Conservation (phyloP, 805 yeast species). For the Starmerella cellae region DNA sequence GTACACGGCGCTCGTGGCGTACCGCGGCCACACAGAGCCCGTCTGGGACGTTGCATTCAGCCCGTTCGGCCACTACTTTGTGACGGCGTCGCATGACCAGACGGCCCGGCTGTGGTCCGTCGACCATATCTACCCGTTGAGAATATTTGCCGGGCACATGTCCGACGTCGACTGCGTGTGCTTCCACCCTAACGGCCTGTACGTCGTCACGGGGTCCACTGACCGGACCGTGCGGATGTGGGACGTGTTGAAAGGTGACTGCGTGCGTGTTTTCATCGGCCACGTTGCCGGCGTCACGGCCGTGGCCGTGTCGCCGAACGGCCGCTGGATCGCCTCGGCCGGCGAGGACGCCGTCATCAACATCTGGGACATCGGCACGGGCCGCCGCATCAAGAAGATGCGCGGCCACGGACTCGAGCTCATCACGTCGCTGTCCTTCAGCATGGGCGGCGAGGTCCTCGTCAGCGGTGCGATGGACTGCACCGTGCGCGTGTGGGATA, state of each 20-base stretch:
- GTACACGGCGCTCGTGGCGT: conserved; percentile 75
- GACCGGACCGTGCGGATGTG: conserved; percentile 97
- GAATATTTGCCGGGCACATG: conserved; percentile 94
- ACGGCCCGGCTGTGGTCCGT: conserved; percentile 97
- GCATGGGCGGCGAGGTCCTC: conserved; percentile 75
- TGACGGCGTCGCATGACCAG: conserved; percentile 96
- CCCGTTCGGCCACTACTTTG: conserved; percentile 93
- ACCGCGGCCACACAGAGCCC: conserved; percentile 92
- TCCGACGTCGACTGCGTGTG: conserved; percentile 90
- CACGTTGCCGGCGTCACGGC: conserved; percentile 82
- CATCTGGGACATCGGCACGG: conserved; percentile 90
- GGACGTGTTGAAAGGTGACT: conserved; percentile 81
- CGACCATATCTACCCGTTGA: conserved; percentile 89
- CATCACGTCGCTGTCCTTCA: conserved; percentile 70
- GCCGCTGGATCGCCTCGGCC: conserved; percentile 89
- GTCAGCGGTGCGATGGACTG: conserved; percentile 89
- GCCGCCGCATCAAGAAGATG: conserved; percentile 78
- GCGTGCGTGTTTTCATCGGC: conserved; percentile 84
- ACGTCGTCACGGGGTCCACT: conserved; percentile 86
- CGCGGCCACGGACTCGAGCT: conserved; percentile 86
- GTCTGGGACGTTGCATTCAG: conserved; percentile 95
- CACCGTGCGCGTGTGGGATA: conserved; percentile 92
- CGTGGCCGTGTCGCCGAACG: conserved; percentile 88
- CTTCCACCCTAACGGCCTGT: conserved; percentile 93
- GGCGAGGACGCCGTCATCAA: conserved; percentile 84